Conservation (phyloP, 805 yeast genomes). For the Debaryomyces tyrocola region DNA sequence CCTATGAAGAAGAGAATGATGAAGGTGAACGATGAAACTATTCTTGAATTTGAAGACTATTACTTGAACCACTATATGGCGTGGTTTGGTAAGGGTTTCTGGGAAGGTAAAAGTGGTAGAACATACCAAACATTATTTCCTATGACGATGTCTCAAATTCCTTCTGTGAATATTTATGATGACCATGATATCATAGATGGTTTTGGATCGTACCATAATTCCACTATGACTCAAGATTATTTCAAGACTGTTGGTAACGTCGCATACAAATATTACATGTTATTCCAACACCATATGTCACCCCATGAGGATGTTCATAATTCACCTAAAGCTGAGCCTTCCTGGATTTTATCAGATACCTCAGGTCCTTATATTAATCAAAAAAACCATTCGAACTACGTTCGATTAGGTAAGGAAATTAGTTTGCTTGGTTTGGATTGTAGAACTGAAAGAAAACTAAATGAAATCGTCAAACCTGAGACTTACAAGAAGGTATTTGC, state of each 20-base stretch:
- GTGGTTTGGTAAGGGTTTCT: constrained; percentile 91
- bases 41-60: constrained; percentile 56
- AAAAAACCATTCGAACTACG: constrained; percentile 64
- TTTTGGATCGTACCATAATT: constrained; percentile 81
- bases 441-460: constrained; percentile 80
- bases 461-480: constrained; percentile 50
- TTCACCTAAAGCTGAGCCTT: constrained; percentile 33
- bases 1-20: constrained; percentile 41
- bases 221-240: constrained; percentile 69
- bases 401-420: constrained; percentile 72
- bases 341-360: constrained; percentile 61
- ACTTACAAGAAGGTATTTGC: constrained; percentile 64
- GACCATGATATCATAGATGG: constrained; percentile 98
- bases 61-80: constrained; percentile 72
- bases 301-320: constrained; percentile 40
- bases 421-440: constrained; percentile 85
- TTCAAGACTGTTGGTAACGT: constrained; percentile 71
- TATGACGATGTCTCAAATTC: constrained; percentile 76
- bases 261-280: constrained; percentile 84
- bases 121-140: constrained; percentile 72
- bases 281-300: constrained; percentile 84
- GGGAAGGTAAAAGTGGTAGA: constrained; percentile 68
- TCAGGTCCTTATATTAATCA: constrained; percentile 72
- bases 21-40: constrained; percentile 48
- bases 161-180: constrained; percentile 82